Evolutionary conservation across 176 grass and related monocot genomes (phyloP), one percentile per base, ranked within the genome.

Genomic region (Alloteropsis semialata): DNA sequence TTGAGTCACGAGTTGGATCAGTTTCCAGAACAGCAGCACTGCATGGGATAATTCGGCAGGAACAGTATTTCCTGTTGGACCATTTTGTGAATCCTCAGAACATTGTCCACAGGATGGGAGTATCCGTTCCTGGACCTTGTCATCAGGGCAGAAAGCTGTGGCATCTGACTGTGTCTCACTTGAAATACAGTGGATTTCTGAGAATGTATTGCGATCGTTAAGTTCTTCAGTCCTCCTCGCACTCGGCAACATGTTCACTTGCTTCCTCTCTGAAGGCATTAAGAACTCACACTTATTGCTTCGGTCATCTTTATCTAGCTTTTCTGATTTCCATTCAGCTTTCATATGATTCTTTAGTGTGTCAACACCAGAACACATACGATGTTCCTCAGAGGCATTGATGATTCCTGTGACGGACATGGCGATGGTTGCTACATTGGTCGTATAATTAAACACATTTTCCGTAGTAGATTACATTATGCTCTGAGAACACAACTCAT

Each of bases 31-130:
- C 75, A 87, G 62, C 51, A 78, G 22, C 69, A 78, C 55, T 80
- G 19, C 19, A 72, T 65, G 84, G 80, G 65, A 72, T 53, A 61
- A 65, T 42, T 92, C 76, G 61, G 53, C 70, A 61, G 32, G 36
- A 66, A 74, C 76, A 41, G 67, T 63, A 68, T 67, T 79, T 51
- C 59, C 83, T 61, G 51, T 74, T 89, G 90, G 84, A 63, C 41
- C 73, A 73, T 77, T 58, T 81, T 44, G 77, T 75, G 81, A 58
- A 64, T 84, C 86, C 24, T 75, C 60, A 19, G 58, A 53, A 54
- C 45, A 55, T 77, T 78, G 63, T 69, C 48, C 74, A 33, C 34
- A 18, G 30, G 57, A 59, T 79, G 58, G 16, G 1, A 5, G 41
- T 67, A 72, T 59, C 28, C 72, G 45, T 80, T 86, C 64, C 45